Conservation (phyloP, 306 rosid species). For the Phaseolus lunatus region DNA sequence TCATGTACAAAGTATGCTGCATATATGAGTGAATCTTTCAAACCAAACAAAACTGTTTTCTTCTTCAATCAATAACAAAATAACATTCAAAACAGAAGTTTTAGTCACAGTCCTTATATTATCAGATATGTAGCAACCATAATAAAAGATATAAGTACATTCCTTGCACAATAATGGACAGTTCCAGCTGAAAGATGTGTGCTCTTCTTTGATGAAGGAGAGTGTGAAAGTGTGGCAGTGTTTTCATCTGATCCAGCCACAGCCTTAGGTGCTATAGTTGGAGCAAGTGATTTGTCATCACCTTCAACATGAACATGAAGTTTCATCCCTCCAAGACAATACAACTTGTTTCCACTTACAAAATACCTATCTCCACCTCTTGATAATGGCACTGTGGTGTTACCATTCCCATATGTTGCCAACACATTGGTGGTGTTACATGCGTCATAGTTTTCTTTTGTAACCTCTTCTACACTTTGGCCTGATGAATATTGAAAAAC, state of each 20-base stretch:
- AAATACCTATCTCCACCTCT: slow-evolving; percentile 71
- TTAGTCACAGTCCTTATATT: neutral
- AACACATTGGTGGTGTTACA: slow-evolving; percentile 77
- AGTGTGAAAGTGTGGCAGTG: slow-evolving; percentile 38
- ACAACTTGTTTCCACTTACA: slow-evolving; percentile 69
- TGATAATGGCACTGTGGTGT: slow-evolving; percentile 72
- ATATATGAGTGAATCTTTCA: slow-evolving; percentile 5
- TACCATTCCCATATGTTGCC: slow-evolving; percentile 59
- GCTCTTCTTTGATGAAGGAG: slow-evolving; percentile 61
- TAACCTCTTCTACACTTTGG: slow-evolving; percentile 65
- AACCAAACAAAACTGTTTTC: slow-evolving; percentile 1
- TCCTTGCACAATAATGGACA: slow-evolving; percentile 14
- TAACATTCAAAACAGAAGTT: slow-evolving; percentile 10
- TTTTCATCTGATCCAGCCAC: slow-evolving; percentile 44
- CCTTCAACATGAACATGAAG: slow-evolving; percentile 59
- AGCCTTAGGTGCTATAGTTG: slow-evolving; percentile 56
- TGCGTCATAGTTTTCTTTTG: slow-evolving; percentile 54
- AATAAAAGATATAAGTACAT: slow-evolving; percentile 37
- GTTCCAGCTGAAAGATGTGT: slow-evolving; percentile 52
- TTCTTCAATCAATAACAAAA: slow-evolving; percentile 5
- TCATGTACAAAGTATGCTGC: slow-evolving; percentile 33
- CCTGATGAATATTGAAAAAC: slow-evolving; percentile 86
- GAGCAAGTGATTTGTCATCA: slow-evolving; percentile 45
- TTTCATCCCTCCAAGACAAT: slow-evolving; percentile 94
- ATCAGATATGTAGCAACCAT: slow-evolving; percentile 22